Base-by-base conservation (phyloP, 2,329 filamentous ascomycete genomes). In the Fusarium humuli region DNA sequence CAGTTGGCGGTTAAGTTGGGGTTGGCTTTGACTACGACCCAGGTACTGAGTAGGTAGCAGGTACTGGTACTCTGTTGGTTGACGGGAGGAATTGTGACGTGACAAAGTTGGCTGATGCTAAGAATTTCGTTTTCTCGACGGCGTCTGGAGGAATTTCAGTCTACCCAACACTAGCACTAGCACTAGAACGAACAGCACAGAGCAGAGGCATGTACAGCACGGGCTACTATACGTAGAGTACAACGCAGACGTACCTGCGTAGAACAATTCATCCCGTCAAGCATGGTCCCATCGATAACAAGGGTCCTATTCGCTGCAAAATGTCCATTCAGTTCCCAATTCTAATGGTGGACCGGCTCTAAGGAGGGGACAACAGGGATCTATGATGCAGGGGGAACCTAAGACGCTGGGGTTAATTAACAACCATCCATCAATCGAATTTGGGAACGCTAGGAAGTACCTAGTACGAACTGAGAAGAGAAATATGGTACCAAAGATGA, bases 41-140 rank as follows among this genome's bases (percentile, higher is more conserved):
- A 37, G 34, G 34, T 37, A 37, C 34, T 12, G 20, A 23, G 22
- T 50, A 50, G 47, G 47, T 50, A 34, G 22, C 34, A 40, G 48
- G 34, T 47, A 59, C 66, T 61, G 58, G 49, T 52, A 52, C 18
- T 37, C 34, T 37, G 34, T n/a, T 37, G 67, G 59, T 63, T 47
- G 37, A 37, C 34, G 18, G 34, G 34, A 67, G 52, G 70, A 73
- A 71, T 73, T 73, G 72, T 70, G 73, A 72, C 71, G 71, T 75
- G 73, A 74, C 73, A 73, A 69, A 71, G 63, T 64, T 68, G 57
- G 66, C 60, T 67, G 49, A 60, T 61, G 48, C 61, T 70, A 63
- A 67, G 61, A 70, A 62, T 55, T 57, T 67, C 50, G 61, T 60
- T 50, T 61, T 60, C 46, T 65, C 49, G 72, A 71, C 58, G 72